A percentile compares a stretch with the other conserved stretches of the same genome.
Evolutionary conservation across 352 stramenopile species (phyloP).

Genomic region (Elongisporangium prolatum): DNA sequence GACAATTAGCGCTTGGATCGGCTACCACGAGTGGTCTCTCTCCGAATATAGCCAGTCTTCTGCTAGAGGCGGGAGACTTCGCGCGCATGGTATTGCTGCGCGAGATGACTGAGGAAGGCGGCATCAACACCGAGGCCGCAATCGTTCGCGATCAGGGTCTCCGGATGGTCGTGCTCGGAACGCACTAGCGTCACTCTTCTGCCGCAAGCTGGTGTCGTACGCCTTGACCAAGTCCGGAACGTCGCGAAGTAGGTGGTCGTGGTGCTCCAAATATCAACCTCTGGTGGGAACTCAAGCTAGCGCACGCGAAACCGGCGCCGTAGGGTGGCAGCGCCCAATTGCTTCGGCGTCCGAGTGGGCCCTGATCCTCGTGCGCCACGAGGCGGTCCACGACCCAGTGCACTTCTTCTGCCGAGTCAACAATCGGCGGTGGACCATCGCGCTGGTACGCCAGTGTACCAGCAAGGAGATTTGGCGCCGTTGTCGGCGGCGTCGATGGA

Average conservation of each 20-base stretch:
- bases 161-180: too few species aligned
- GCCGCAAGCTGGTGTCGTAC: too few species aligned
- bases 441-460: background rate
- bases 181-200: too few species aligned
- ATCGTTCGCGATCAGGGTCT: too few species aligned
- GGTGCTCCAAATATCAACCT: background rate
- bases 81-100: too few species aligned
- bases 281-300: too few species aligned
- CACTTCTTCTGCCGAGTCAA: conserved; percentile 5
- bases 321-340: too few species aligned
- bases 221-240: background rate
- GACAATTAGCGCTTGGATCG: background rate
- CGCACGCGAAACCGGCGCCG: too few species aligned
- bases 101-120: too few species aligned
- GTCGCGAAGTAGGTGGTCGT: conserved; percentile 2
- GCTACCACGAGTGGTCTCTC: background rate
- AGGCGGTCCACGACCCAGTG: conserved; percentile 11
- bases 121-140: too few species aligned
- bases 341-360: too few species aligned
- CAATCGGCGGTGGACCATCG: background rate
- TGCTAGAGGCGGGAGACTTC: background rate
- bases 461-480: too few species aligned
- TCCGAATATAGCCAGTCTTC: background rate
- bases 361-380: conserved; percentile 4
- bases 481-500: background rate